A percentile compares a stretch with the other conserved stretches of the same genome.
Conservation (phyloP, 495 filamentous ascomycete genomes). For the Hypoxylon intermedium region DNA sequence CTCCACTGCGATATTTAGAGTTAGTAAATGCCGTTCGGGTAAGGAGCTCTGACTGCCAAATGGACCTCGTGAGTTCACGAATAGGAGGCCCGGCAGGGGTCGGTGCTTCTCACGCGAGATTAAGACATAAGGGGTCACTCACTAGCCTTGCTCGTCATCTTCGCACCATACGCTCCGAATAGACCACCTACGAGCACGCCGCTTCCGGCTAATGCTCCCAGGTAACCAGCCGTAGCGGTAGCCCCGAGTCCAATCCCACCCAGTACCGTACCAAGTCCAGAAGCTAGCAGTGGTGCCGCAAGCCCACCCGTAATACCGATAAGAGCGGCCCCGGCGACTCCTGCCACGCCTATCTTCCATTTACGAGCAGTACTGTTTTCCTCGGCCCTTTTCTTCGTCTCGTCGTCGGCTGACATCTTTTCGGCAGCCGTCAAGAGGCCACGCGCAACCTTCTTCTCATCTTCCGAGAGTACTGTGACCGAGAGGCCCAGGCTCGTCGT, state of each 20-base stretch:
- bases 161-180: conserved; percentile 87
- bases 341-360: conserved; percentile 80
- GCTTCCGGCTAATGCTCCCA: conserved; percentile 81
- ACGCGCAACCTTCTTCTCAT: conserved; percentile 77
- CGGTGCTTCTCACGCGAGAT: too few species aligned
- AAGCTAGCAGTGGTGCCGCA: conserved; percentile 83
- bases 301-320: conserved; percentile 85
- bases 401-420: conserved; percentile 72
- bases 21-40: conserved; percentile 55
- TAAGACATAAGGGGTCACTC: conserved; percentile 7
- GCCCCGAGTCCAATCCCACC: conserved; percentile 83
- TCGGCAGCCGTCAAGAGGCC: conserved; percentile 77
- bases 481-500: conserved; percentile 72
- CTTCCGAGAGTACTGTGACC: conserved; percentile 68
- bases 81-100: too few species aligned
- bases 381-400: conserved; percentile 71
- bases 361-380: conserved; percentile 68
- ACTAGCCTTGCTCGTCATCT: conserved; percentile 71
- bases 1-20: conserved; percentile 65
- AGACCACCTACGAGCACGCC: conserved; percentile 80
- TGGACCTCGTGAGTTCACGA: too few species aligned
- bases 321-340: conserved; percentile 80
- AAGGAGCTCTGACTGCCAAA: too few species aligned
- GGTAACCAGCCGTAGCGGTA: conserved; percentile 74
- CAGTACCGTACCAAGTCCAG: conserved; percentile 82